Percentiles rank a stretch among this genome's conserved stretches.
Evolutionary conservation across 208 protist genomes (phyloP).

Genomic region (Leishmania tropica): DNA sequence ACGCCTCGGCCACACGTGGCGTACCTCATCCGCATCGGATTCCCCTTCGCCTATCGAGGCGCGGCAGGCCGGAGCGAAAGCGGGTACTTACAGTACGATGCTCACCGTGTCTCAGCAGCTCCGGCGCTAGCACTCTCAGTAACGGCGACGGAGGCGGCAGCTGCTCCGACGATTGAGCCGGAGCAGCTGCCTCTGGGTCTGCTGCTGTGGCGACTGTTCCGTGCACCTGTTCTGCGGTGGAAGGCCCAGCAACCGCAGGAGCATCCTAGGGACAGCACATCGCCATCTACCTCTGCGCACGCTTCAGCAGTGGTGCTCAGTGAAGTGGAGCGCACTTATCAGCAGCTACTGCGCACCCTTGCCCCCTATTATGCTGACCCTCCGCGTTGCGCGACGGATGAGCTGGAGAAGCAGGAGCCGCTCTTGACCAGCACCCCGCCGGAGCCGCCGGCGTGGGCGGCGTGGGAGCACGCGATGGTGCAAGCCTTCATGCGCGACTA

Average conservation of each 20-base stretch:
- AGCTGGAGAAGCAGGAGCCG: slow-evolving; percentile 26
- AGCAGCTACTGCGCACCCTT: slow-evolving; percentile 24
- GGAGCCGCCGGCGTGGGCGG: slow-evolving; percentile 31
- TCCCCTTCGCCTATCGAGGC: slow-evolving; percentile 34
- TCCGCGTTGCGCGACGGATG: slow-evolving; percentile 21
- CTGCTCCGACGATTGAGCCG: neutral
- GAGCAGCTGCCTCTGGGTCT: slow-evolving; percentile 38
- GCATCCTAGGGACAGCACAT: neutral
- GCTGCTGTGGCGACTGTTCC: slow-evolving; percentile 52
- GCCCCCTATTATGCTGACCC: slow-evolving; percentile 37
- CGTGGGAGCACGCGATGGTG: slow-evolving; percentile 34
- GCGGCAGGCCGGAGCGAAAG: slow-evolving; percentile 6
- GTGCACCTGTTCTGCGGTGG: slow-evolving; percentile 35
- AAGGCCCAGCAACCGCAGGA: slow-evolving; percentile 7
- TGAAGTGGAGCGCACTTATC: slow-evolving; percentile 19
- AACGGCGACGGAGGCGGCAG: neutral
- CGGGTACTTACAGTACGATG: slow-evolving; percentile 30
- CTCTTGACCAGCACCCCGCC: slow-evolving; percentile 17
- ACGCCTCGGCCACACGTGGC: slow-evolving; percentile 28
- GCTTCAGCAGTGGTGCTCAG: neutral
- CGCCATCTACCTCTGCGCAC: neutral
- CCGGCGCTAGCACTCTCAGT: slow-evolving; percentile 9
- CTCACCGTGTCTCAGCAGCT: slow-evolving; percentile 32
- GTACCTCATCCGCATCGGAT: slow-evolving; percentile 34
- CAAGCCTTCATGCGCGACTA: slow-evolving; percentile 24